These are phyloP conservation scores for Entophlyctis luteolus DNA, from an alignment of 192 early-diverging fungal species.

Conservation along the genomic window DNA sequence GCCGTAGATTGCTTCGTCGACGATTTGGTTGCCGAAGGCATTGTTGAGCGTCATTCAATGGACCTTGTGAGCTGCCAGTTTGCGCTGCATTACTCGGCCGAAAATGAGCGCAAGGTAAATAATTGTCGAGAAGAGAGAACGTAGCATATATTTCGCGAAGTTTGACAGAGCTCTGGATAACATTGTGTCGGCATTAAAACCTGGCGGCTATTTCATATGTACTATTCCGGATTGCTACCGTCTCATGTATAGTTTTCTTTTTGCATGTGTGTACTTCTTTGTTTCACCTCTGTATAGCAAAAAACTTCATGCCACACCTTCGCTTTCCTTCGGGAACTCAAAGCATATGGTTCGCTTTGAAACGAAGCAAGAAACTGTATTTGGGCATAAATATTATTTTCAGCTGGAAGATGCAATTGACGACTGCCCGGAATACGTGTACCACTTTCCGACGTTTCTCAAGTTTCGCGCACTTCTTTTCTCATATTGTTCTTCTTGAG, in stretches of 20 bases:
- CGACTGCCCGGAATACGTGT: constrained; percentile 91
- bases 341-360: constrained; percentile 87
- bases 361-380: constrained; percentile 54
- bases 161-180: constrained; percentile 69
- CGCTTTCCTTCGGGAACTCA: constrained; percentile 76
- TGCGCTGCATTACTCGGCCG: constrained; percentile 94
- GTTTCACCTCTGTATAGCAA: not conserved
- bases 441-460: constrained; percentile 79
- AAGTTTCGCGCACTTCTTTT: constrained; percentile 41
- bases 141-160: constrained; percentile 76
- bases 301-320: constrained; percentile 42
- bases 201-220: constrained; percentile 82
- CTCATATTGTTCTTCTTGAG: not conserved
- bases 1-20: constrained; percentile 79
- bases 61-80: constrained; percentile 95
- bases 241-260: constrained; percentile 62
- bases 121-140: constrained; percentile 57
- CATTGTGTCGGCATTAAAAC: constrained; percentile 61
- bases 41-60: not conserved
- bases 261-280: not conserved
- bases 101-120: constrained; percentile 76
- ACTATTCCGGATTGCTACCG: constrained; percentile 91
- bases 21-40: not conserved
- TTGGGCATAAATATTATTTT: constrained; percentile 86
- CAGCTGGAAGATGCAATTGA: constrained; percentile 92